A percentile compares a stretch with the other conserved stretches of the same genome.
Conservation (phyloP, 2,329 filamentous ascomycete species). For the Claviceps capensis region DNA sequence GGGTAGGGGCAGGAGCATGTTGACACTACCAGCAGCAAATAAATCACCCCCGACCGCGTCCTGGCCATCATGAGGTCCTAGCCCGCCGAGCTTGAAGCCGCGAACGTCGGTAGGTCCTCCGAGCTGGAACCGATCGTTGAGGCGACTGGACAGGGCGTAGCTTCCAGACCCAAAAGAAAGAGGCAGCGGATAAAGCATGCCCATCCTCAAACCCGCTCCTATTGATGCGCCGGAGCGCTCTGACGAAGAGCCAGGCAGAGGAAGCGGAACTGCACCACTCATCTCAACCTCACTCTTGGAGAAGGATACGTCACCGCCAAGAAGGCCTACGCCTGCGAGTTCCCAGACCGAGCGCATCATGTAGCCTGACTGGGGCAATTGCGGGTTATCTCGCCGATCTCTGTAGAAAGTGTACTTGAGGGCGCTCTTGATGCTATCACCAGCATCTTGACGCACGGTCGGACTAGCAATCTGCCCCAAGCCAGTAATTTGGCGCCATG, state of each 20-base stretch:
- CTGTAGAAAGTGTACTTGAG: conserved; percentile 68
- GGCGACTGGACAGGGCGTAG: conserved; percentile 52
- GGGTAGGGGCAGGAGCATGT: conserved; percentile 74
- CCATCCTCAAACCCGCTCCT: conserved; percentile 67
- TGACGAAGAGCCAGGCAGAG: conserved; percentile 48
- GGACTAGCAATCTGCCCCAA: conserved; percentile 64
- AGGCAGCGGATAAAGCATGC: conserved; percentile 70
- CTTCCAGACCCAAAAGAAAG: conserved; percentile 39
- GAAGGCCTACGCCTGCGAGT: conserved; percentile 71
- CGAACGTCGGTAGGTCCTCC: conserved; percentile 90
- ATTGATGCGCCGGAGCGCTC: conserved; percentile 68
- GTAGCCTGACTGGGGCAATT: conserved; percentile 73
- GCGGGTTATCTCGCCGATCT: conserved; percentile 71
- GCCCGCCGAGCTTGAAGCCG: conserved; percentile 78
- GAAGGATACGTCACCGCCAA: conserved; percentile 86
- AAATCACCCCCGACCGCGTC: conserved; percentile 87
- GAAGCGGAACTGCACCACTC: conserved; percentile 59
- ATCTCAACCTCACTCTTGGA: conserved; percentile 83
- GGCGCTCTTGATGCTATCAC: conserved; percentile 81
- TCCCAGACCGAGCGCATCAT: conserved; percentile 66
- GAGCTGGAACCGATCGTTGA: conserved; percentile 92
- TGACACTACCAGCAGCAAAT: conserved; percentile 79
- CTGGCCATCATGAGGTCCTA: conserved; percentile 74
- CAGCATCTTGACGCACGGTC: conserved; percentile 70
- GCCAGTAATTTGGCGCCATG: conserved; percentile 82